Base-by-base conservation (phyloP, 2,329 filamentous ascomycete genomes). In the Lasiodiplodia theobromae region DNA sequence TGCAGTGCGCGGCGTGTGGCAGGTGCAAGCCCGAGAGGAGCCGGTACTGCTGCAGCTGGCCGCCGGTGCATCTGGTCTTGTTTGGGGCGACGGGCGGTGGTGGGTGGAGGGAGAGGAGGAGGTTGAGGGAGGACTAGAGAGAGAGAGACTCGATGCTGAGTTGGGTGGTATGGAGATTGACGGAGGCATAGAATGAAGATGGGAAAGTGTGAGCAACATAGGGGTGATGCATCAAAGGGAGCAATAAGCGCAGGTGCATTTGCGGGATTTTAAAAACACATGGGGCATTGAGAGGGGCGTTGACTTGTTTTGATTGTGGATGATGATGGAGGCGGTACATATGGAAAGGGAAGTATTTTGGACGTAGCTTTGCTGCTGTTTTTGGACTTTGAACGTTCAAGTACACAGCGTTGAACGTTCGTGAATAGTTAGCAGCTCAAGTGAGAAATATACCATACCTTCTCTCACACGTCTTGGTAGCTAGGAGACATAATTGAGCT, bases 41-140 rank as follows among this genome's bases (percentile, higher is more conserved):
- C 4, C 47, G 57, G n/a, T 63, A 31, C 16, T 68, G 66, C 23
- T 68, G 66, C 21, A 21, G 47, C 11, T 53, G 56, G 66, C 56
- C 57, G 57, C 66, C 66, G 56, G 47, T 68, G 44, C 49, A 47
- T 23, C 5, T 54, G 57, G 34, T 68, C 11, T 56, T 68, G 56
- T 63, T 56, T 38, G 56, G 47, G 16, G 47, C 6, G 49, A 11
- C 25, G 5, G 47, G 54, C 3, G 34, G 63, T 16, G 47, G 47
- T 5, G 25, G 23, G n/a, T 47, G 25, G n/a, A 25, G 8, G 28
- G 14, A 12, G 53, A 3, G 28, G 38, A 21, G 25, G 12, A 44
- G 49, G 21, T 1, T 18, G 12, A 37, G 21, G 37, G 10, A n/a
- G 14, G 34, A n/a, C 3, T 14, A 10, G 21, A 47, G 18, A 14